A percentile compares a stretch with the other conserved stretches of the same genome.
Evolutionary conservation across 495 filamentous ascomycete species (phyloP).

Genomic region (Xylaria nigripes): DNA sequence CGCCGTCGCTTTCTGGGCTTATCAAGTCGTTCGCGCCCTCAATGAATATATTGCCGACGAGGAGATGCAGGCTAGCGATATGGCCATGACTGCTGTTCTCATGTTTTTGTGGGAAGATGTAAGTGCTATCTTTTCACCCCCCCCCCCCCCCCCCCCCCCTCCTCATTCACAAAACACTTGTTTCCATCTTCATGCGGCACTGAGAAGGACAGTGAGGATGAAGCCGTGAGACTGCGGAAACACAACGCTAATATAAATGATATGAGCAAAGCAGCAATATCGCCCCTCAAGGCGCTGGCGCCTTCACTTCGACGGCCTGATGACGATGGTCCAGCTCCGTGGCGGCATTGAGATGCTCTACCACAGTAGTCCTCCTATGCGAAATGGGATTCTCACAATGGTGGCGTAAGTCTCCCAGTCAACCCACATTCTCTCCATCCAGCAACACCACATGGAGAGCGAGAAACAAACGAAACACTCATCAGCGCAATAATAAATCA

Average conservation of each 20-base stretch:
- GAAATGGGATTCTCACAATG: background rate
- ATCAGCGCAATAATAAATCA: background rate
- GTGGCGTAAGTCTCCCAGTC: slow-evolving; percentile 13
- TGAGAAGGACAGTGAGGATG: background rate
- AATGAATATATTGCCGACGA: slow-evolving; percentile 17
- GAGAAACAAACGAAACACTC: background rate
- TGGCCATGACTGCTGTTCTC: slow-evolving; percentile 17
- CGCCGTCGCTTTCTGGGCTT: slow-evolving; percentile 4
- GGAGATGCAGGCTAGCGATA: slow-evolving; percentile 6
- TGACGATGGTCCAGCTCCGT: slow-evolving; percentile 13
- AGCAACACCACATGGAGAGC: background rate
- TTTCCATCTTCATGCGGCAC: background rate
- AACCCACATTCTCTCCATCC: background rate
- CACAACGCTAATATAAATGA: slow-evolving; percentile 1
- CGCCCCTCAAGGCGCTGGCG: slow-evolving; percentile 12
- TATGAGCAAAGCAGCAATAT: slow-evolving; percentile 11
- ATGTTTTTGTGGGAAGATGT: slow-evolving; percentile 20
- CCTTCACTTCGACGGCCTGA: slow-evolving; percentile 14
- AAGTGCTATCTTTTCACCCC: background rate
- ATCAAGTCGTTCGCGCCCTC: slow-evolving; percentile 15
- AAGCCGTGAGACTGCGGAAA: background rate
- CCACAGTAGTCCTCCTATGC: slow-evolving; percentile 15
- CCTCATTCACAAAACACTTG: background rate
- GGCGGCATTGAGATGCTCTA: background rate
- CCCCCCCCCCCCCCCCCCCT: background rate